Evolutionary conservation across 2,329 filamentous ascomycete species (phyloP).

Genomic region (Xylariaceae sp.): DNA sequence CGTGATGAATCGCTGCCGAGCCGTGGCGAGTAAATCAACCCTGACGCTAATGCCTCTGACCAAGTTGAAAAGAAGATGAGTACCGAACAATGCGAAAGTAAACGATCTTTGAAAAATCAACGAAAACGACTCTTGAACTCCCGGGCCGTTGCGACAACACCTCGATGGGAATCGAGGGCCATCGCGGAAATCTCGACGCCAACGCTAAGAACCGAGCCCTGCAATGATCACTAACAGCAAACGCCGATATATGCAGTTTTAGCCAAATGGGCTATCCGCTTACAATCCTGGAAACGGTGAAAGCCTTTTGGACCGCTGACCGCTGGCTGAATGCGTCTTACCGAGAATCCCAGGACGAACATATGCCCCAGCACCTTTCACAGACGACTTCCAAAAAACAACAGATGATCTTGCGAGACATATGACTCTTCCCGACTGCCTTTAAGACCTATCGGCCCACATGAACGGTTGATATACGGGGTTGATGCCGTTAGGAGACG

Average conservation of each 20-base stretch:
- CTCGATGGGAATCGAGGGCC: slow-evolving; percentile 24
- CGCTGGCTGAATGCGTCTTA: slow-evolving; percentile 4
- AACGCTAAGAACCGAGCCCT: slow-evolving; percentile 32
- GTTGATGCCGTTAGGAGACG: slow-evolving; percentile 23
- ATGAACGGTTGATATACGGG: slow-evolving; percentile 27
- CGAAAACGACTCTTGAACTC: slow-evolving; percentile 32
- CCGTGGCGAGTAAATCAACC: slow-evolving; percentile 21
- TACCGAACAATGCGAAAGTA: slow-evolving; percentile 31
- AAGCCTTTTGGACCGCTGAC: slow-evolving; percentile 7
- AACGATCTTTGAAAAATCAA: slow-evolving; percentile 27
- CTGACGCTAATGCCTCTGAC: slow-evolving; percentile 31
- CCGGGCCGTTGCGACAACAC: slow-evolving; percentile 26
- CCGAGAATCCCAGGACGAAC: slow-evolving; percentile 1
- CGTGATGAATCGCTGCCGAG: slow-evolving; percentile 20
- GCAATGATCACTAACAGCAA: slow-evolving; percentile 28
- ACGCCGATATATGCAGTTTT: slow-evolving; percentile 31
- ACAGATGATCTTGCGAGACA: not conserved
- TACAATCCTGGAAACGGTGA: slow-evolving; percentile 21
- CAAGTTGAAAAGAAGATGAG: slow-evolving; percentile 25
- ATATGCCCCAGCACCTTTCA: not conserved
- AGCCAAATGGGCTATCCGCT: slow-evolving; percentile 27
- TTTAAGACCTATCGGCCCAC: slow-evolving; percentile 25
- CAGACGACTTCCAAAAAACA: slow-evolving; percentile 9
- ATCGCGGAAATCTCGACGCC: slow-evolving; percentile 32
- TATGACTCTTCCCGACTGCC: not conserved